Evolutionary conservation across 2,329 filamentous ascomycete species (phyloP).

Genomic region (Fonsecaea nubica): DNA sequence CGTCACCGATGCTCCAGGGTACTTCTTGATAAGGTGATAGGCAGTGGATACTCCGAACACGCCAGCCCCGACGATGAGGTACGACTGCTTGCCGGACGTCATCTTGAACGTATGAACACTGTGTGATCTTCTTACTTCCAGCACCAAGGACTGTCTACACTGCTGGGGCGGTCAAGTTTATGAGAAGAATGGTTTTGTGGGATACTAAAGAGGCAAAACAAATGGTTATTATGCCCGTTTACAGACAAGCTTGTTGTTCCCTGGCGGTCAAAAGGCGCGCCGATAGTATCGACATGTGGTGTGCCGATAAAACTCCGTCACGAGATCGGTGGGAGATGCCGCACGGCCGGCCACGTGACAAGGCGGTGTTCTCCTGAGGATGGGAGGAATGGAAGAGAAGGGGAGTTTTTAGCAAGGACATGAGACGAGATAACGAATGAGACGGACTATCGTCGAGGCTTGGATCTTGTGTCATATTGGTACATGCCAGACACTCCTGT

Average conservation of each 20-base stretch:
- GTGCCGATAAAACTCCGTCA: slow-evolving; percentile 5
- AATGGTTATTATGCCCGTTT: slow-evolving; percentile 7
- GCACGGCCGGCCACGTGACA: not conserved
- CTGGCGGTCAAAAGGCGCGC: not conserved
- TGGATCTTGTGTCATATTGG: not conserved
- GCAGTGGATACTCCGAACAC: slow-evolving; percentile 62
- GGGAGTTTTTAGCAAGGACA: not conserved
- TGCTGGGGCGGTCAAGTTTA: not conserved
- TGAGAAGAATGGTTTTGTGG: slow-evolving; percentile 1
- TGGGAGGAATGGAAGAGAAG: not conserved
- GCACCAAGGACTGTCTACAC: not conserved
- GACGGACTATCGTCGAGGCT: not conserved
- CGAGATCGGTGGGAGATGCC: not conserved
- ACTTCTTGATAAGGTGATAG: slow-evolving; percentile 57
- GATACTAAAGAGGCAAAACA: slow-evolving; percentile 1
- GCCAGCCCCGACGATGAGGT: slow-evolving; percentile 57
- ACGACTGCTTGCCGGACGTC: slow-evolving; percentile 27
- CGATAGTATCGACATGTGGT: not conserved
- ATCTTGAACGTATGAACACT: not conserved
- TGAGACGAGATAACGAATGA: not conserved
- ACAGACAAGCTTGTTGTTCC: not conserved
- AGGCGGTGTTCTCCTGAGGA: not conserved
- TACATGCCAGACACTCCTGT: not conserved
- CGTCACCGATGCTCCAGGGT: slow-evolving; percentile 55
- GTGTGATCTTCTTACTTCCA: not conserved